These are phyloP conservation scores for Taiozyma sp. DNA, from an alignment of 1,139 yeast species.

Conservation along the genomic window DNA sequence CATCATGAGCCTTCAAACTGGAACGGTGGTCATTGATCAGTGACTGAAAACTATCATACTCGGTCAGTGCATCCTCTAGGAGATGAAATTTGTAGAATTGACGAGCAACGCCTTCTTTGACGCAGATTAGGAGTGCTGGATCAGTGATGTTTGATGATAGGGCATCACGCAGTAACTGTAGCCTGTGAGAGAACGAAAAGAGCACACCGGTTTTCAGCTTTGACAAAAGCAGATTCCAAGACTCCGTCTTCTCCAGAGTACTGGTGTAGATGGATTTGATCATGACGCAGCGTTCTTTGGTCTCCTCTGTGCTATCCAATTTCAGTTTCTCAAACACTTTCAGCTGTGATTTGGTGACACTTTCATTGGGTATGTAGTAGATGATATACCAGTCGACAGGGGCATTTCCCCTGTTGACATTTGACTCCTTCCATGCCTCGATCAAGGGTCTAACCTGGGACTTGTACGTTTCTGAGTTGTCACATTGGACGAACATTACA, in stretches of 20 bases:
- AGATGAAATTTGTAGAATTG: slow-evolving; percentile 48
- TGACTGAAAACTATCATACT: slow-evolving; percentile 27
- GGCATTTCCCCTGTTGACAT: slow-evolving; percentile 39
- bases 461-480: slow-evolving; percentile 69
- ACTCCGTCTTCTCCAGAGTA: slow-evolving; percentile 38
- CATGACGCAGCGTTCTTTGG: slow-evolving; percentile 35
- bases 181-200: slow-evolving; percentile 49
- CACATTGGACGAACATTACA: slow-evolving; percentile 64
- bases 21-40: not conserved
- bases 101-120: slow-evolving; percentile 37
- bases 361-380: slow-evolving; percentile 44
- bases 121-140: slow-evolving; percentile 28
- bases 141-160: slow-evolving; percentile 25
- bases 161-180: slow-evolving; percentile 36
- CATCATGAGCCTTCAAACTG: slow-evolving; percentile 28
- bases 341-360: slow-evolving; percentile 42
- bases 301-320: slow-evolving; percentile 47
- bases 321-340: slow-evolving; percentile 62
- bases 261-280: slow-evolving; percentile 36
- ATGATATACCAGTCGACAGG: slow-evolving; percentile 66
- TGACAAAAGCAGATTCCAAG: slow-evolving; percentile 43
- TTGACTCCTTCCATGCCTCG: slow-evolving; percentile 68
- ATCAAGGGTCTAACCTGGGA: slow-evolving; percentile 77
- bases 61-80: slow-evolving; percentile 51
- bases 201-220: slow-evolving; percentile 50